A percentile compares a stretch with the other conserved stretches of the same genome.
phyloP scores from a whole-genome alignment of 257 asterid species.

The Linaria vulgaris region DNA sequence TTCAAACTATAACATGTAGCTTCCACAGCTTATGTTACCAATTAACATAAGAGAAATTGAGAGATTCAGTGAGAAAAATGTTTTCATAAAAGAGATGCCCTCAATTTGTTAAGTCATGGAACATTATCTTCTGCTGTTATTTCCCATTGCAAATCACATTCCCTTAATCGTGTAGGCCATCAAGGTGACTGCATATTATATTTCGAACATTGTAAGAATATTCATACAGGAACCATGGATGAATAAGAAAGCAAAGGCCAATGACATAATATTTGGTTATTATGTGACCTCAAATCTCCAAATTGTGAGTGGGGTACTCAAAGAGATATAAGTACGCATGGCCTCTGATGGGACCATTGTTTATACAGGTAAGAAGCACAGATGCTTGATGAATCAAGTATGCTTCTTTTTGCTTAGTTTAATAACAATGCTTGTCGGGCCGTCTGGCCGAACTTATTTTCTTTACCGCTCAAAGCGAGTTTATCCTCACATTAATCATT shows the following conservation, averaged over 20 bases:
- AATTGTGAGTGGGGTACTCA: not conserved
- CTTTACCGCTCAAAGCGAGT: no score
- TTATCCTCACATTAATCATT: no score
- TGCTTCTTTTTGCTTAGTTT: not conserved
- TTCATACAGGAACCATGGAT: not conserved
- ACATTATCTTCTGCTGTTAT: not conserved
- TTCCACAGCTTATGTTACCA: constrained; percentile 10
- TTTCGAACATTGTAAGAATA: not conserved
- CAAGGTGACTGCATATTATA: constrained; percentile 2
- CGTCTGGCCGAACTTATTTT: no score
- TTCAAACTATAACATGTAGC: not conserved
- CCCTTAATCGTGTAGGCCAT: not conserved
- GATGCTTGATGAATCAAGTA: not conserved
- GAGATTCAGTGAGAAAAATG: not conserved
- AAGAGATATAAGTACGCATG: not conserved
- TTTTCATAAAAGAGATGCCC: not conserved
- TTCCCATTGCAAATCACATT: not conserved
- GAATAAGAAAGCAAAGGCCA: not conserved
- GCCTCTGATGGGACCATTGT: not conserved
- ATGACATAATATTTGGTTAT: not conserved
- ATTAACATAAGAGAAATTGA: constrained; percentile 8
- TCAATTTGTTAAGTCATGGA: constrained; percentile 1
- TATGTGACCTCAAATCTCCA: not conserved
- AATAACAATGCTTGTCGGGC: no score
- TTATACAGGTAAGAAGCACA: not conserved